Base-by-base conservation (phyloP, 2,329 filamentous ascomycete species). In the Aspergillus arachidicola region DNA sequence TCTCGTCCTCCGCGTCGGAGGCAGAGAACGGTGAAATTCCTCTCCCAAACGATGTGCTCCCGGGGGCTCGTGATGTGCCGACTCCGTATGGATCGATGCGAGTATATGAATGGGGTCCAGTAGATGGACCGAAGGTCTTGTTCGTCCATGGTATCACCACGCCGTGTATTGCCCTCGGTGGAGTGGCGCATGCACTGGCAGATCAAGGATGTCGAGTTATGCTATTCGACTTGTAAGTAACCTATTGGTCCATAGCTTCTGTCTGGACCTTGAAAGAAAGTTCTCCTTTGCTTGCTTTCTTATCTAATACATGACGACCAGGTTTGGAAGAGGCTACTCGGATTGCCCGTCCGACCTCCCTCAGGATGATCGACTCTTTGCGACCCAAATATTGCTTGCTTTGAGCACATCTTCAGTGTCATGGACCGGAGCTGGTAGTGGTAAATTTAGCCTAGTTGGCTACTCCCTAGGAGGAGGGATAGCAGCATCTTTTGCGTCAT, bases 71-170 rank as follows among this genome's bases (percentile, higher is more conserved):
- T 62, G 87, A 93, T 73, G 87, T 95, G 19, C 66, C 71, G 4
- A 78, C 72, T 9, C 79, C 80, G 2, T 93, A 92, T 72, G 92
- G 92, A 19, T 86, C 80, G 5, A 86, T 92, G 65, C 82, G 89
- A 53, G 88, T 92, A 3, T 94, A 93, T 73, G 93, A 96, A 81
- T 95, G 89, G 85, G 93, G 93, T 0, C 90, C 91, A 0, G 84
- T 87, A 63, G 79, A 84, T 41, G 92, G 91, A 1, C 84, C 87
- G 32, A 93, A 89, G 71, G 87, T 94, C 1, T 79, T 96, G 16
- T 80, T 96, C 30, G 79, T 96, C 19, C 93, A 94, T 75, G 93
- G 93, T 6, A 94, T 95, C 71, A 91, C 88, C 57, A 95, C 92
- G 6, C 92, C 93, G 0, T 89, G 88, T 65, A 81, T 94, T 55